Evolutionary conservation across 768 basidiomycete genomes (phyloP).

Genomic region (Auricularia cornea): DNA sequence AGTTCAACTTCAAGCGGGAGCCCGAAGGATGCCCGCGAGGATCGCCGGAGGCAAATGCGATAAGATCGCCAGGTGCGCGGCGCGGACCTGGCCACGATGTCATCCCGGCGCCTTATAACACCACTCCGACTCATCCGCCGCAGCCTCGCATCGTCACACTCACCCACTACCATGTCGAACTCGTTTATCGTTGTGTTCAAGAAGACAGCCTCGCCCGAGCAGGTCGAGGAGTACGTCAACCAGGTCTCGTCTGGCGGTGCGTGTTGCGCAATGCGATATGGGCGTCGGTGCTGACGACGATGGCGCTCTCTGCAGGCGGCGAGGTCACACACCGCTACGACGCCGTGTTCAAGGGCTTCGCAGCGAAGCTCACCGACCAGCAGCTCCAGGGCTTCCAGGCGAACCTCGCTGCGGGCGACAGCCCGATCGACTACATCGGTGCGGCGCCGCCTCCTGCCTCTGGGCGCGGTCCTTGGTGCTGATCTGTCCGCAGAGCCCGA

Average conservation of each 20-base stretch:
- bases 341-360: slow-evolving; percentile 30
- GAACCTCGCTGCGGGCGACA: slow-evolving; percentile 16
- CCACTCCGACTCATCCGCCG: background rate
- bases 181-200: slow-evolving; percentile 51
- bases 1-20: no score
- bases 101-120: background rate
- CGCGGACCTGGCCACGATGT: background rate
- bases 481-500: background rate
- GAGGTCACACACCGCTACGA: slow-evolving; percentile 34
- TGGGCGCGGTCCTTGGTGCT: background rate
- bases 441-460: slow-evolving; percentile 7
- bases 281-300: background rate
- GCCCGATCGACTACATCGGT: slow-evolving; percentile 43
- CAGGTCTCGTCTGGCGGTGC: slow-evolving; percentile 33
- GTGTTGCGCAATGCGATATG: slow-evolving; percentile 3
- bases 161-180: background rate
- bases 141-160: background rate
- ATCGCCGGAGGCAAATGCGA: background rate
- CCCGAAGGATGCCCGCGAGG: no score
- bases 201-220: slow-evolving; percentile 29
- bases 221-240: slow-evolving; percentile 33
- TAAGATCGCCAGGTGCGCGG: background rate
- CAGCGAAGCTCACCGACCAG: slow-evolving; percentile 29
- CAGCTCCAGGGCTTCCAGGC: slow-evolving; percentile 28
- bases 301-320: slow-evolving; percentile 28